Conservation (phyloP, 2,329 filamentous ascomycete species). For the Gliomastix tumulicola region DNA sequence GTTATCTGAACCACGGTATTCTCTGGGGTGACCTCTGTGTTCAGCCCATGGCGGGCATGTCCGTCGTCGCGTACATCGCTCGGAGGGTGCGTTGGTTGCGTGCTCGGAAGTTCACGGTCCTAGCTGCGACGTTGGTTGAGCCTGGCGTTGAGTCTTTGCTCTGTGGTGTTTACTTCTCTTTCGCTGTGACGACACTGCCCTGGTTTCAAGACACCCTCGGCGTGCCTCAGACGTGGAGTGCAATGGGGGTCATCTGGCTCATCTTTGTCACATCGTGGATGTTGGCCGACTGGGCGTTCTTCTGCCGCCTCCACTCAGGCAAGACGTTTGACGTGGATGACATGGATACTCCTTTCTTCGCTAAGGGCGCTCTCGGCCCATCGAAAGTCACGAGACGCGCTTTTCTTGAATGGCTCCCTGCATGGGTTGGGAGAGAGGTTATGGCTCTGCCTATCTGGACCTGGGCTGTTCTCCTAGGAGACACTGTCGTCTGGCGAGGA, state of each 20-base stretch:
- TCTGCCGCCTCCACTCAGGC: constrained; percentile 66
- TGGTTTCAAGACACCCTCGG: constrained; percentile 46
- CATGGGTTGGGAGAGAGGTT: constrained; percentile 79
- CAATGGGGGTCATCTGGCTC: constrained; percentile 61
- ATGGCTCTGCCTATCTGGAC: constrained; percentile 86
- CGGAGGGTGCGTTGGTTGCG: constrained; percentile 85
- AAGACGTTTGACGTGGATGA: constrained; percentile 45
- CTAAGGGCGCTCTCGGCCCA: constrained; percentile 31
- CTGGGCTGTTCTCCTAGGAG: constrained; percentile 83
- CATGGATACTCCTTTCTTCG: constrained; percentile 71
- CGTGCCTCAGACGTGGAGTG: constrained; percentile 59
- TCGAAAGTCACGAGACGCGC: constrained; percentile 29
- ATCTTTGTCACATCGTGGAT: constrained; percentile 65
- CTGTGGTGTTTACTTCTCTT: constrained; percentile 75
- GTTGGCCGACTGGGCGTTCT: constrained; percentile 65
- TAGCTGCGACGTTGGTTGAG: constrained; percentile 82
- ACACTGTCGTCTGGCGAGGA: constrained; percentile 82
- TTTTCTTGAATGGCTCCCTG: constrained; percentile 65
- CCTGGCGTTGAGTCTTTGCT: constrained; percentile 85
- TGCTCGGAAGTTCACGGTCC: constrained; percentile 90
- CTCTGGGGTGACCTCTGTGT: constrained; percentile 81
- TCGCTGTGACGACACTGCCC: constrained; percentile 67
- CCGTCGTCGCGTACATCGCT: constrained; percentile 67
- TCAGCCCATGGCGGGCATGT: constrained; percentile 82
- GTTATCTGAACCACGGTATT: constrained; percentile 73